A percentile compares a stretch with the other conserved stretches of the same genome.
phyloP scores from a whole-genome alignment of 495 filamentous ascomycete genomes.

The Trichoderma erinaceum region DNA sequence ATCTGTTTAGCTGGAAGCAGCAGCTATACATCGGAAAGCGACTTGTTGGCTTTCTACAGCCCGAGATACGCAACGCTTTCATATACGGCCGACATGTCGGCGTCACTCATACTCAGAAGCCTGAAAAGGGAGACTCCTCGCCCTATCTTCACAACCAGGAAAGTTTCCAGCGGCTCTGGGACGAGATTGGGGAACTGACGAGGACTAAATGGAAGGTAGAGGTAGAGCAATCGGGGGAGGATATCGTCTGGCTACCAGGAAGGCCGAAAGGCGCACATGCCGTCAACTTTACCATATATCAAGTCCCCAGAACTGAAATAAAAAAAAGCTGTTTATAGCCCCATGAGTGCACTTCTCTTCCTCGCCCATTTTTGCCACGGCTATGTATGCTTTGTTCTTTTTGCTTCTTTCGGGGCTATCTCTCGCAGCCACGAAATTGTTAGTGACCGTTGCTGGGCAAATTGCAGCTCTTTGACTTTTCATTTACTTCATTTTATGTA shows the following conservation, averaged over 20 bases:
- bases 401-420: background rate
- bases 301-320: constrained; percentile 10
- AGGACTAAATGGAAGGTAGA: constrained; percentile 35
- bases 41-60: constrained; percentile 32
- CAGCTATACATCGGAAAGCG: constrained; percentile 32
- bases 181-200: constrained; percentile 34
- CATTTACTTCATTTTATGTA: no score
- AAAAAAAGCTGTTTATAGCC: constrained; percentile 2
- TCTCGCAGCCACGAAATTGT: background rate
- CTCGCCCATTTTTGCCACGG: no score
- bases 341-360: background rate
- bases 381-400: background rate
- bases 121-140: constrained; percentile 24
- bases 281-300: constrained; percentile 13
- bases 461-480: no score
- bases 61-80: constrained; percentile 30
- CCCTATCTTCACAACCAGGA: constrained; percentile 32
- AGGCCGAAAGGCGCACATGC: background rate
- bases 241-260: background rate
- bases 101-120: constrained; percentile 24
- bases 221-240: constrained; percentile 25
- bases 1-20: constrained; percentile 37
- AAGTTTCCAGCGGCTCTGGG: constrained; percentile 39
- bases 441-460: background rate
- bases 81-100: constrained; percentile 40